These are phyloP conservation scores for Naganishia kalamii DNA, from an alignment of 768 basidiomycete species.

Conservation along the genomic window DNA sequence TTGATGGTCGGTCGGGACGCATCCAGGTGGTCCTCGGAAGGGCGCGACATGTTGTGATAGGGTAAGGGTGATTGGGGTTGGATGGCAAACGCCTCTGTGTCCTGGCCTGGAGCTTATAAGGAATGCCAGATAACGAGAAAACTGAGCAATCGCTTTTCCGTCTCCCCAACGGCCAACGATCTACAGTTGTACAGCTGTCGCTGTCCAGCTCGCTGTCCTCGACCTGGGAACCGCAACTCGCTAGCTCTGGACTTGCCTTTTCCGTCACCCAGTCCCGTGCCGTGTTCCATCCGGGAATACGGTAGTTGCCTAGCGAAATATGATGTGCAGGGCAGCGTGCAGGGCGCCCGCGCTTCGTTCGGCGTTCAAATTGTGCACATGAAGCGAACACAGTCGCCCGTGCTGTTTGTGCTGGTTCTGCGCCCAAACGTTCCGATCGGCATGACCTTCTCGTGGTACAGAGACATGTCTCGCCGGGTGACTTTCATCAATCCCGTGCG, in stretches of 20 bases:
- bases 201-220: neutral
- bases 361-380: too few relatives aligned
- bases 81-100: neutral
- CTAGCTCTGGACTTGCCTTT: neutral
- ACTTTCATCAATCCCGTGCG: neutral
- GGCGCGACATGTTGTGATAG: conserved; percentile 1
- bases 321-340: too few relatives aligned
- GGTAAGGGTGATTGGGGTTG: neutral
- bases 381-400: neutral
- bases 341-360: too few relatives aligned
- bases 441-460: neutral
- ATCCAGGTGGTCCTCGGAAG: neutral
- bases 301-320: too few relatives aligned
- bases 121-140: neutral
- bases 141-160: neutral
- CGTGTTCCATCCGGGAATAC: conserved; percentile 15
- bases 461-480: conserved; percentile 12
- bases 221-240: neutral
- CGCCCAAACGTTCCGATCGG: neutral
- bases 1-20: neutral
- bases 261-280: conserved; percentile 13
- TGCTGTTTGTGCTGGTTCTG: too few relatives aligned
- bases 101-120: neutral
- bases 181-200: neutral
- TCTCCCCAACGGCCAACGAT: neutral